Evolutionary conservation across 371 early-diverging fungal genomes (phyloP).

Genomic region (Funneliformis caledonium): DNA sequence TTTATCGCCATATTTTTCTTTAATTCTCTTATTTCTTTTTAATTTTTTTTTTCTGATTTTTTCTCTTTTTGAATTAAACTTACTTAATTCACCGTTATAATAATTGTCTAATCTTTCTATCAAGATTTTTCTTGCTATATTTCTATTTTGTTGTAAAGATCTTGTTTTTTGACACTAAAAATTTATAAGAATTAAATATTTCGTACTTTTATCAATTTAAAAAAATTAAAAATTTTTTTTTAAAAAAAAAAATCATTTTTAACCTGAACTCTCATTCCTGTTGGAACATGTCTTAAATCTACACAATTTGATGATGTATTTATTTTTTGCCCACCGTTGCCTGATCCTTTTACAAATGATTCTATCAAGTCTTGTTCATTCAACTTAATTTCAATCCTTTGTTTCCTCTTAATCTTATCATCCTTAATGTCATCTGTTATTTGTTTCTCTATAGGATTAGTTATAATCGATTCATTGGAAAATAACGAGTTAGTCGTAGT

Average conservation of each 20-base stretch:
- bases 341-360: slow-evolving; percentile 86
- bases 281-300: slow-evolving; percentile 83
- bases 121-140: slow-evolving; percentile 74
- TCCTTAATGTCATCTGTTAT: too few species aligned
- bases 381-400: slow-evolving; percentile 59
- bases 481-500: not conserved
- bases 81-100: slow-evolving; percentile 69
- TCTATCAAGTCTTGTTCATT: slow-evolving; percentile 82
- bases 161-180: slow-evolving; percentile 79
- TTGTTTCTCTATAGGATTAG: not conserved
- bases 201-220: not conserved
- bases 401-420: not conserved
- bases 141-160: slow-evolving; percentile 76
- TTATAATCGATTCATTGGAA: not conserved
- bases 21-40: slow-evolving; percentile 59
- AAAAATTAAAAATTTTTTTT: not conserved
- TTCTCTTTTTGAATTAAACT: slow-evolving; percentile 65
- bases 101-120: slow-evolving; percentile 70
- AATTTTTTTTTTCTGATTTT: slow-evolving; percentile 66
- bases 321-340: slow-evolving; percentile 93
- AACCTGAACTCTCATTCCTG: slow-evolving; percentile 76
- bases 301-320: slow-evolving; percentile 89
- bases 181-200: not conserved
- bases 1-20: slow-evolving; percentile 53
- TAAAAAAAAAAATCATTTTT: slow-evolving; percentile 7